Base-by-base conservation (phyloP, 345 rosid species). In the Heritiera littoralis region DNA sequence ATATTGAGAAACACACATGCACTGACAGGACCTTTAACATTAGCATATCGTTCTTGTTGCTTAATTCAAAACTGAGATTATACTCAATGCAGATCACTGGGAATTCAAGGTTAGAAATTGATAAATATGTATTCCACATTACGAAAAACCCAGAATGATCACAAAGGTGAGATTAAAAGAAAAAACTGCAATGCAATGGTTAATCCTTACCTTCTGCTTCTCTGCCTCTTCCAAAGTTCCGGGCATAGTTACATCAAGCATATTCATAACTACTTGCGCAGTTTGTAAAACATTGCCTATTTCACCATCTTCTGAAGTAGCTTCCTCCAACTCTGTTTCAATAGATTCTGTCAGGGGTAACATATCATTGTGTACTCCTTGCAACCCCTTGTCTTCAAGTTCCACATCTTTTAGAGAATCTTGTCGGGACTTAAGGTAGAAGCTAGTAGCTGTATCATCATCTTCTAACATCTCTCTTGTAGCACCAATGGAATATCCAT, bases 211-310 rank as follows among this genome's bases (percentile, higher is more conserved):
- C 98, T 92, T 92, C 81, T 83, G 88, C 86, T 91, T 92, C 79
- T 91, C 81, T 74, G 89, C 92, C 83, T 87, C 90, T 80, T 86
- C 81, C 69, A 95, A 83, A 80, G 84, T 81, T 77, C 89, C 91
- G 76, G 99, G 97, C 91, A 89, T 88, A 56, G 92, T 88, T 83
- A 69, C 83, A 87, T 95, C 96, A 80, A 95, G 93, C 91, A 95
- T 91, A 70, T 89, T 92, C 91, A 93, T 82, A 76, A 92, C 93
- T 56, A 93, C 85, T 84, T 89, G 83, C 59, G 97, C 82, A 80
- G 98, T 87, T 84, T 88, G 97, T 65, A 91, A 75, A 79, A 87
- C 88, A 78, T 92, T 80, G 46, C 97, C 91, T 77, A 72, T 88
- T 84, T 91, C 98, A 67, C 79, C 77, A 72, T 92, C 92, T 56